Base-by-base conservation (phyloP, 2,329 filamentous ascomycete species). In the Lizonia empirigonia region DNA sequence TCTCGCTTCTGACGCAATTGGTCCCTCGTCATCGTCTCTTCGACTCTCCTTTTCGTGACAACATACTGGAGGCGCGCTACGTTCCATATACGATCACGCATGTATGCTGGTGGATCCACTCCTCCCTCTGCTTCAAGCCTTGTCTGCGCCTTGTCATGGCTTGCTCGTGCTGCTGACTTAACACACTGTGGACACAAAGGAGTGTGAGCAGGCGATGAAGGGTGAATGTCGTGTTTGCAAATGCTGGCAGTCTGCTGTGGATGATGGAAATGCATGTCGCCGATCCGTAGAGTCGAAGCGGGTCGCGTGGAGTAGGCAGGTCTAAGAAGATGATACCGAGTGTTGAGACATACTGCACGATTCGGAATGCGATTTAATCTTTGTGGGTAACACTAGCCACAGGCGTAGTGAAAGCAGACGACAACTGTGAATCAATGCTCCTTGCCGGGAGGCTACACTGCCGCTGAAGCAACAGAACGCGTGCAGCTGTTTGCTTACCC, bases 211-310 rank as follows among this genome's bases (percentile, higher is more conserved):
- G 62, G 27, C 13, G 45, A 55, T 7, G 59, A 64, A 13, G 56
- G 58, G 32, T 69, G 65, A 13, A 68, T 39, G 7, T 19, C 20
- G 50, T 69, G 67, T 7, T 55, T 49, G 44, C 66, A 70, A 26
- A 40, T 56, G 19, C 51, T 63, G 18, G 65, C 64, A 19, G 50
- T 41, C 12, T 40, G 37, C 16, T 47, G 36, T 20, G 30, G 35
- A 53, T 65, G 64, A 30, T 57, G 30, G 35, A 39, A 41, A 15
- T 26, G 41, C 15, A 36, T 51, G 50, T 49, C 40, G 50, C 50
- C 42, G 32, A 16, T 26, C 4, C 7, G 20, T 3, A 9, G 5
- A 33, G 8, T 7, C 12, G 35, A 16, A 15, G n/a, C 39, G 1
- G 16, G 10, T 26, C 15, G 19, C 22, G 20, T 32, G 3, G n/a